Evolutionary conservation across 2,329 filamentous ascomycete species (phyloP).

Genomic region (Paraconiothyrium sp.): DNA sequence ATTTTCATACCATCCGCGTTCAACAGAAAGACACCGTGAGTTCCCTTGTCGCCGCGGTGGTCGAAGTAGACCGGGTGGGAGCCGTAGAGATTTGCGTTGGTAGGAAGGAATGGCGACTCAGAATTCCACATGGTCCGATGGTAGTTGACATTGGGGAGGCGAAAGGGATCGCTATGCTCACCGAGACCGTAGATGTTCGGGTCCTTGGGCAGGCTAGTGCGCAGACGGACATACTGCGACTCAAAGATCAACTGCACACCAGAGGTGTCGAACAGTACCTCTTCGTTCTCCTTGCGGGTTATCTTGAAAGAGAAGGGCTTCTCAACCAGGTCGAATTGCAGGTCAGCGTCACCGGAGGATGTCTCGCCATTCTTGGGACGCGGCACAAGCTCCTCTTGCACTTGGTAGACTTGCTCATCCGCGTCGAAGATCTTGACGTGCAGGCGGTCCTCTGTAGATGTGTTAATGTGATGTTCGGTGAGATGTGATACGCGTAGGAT

Average conservation of each 20-base stretch:
- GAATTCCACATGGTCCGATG: conserved; percentile 75
- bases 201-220: conserved; percentile 73
- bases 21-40: conserved; percentile 49
- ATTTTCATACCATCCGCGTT: conserved; percentile 70
- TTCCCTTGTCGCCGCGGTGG: conserved; percentile 64
- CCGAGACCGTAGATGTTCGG: conserved; percentile 82
- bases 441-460: conserved; percentile 67
- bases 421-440: conserved; percentile 79
- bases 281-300: conserved; percentile 64
- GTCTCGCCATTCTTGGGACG: conserved; percentile 60
- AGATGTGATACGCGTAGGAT: background rate
- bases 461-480: conserved; percentile 23
- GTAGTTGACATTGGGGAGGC: conserved; percentile 73
- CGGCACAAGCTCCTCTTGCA: conserved; percentile 74
- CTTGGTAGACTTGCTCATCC: conserved; percentile 75
- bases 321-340: conserved; percentile 64
- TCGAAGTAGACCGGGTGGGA: conserved; percentile 79
- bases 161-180: conserved; percentile 77
- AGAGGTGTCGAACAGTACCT: conserved; percentile 75
- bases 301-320: conserved; percentile 76
- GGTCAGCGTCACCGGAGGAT: conserved; percentile 51
- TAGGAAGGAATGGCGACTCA: conserved; percentile 70
- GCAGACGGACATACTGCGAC: conserved; percentile 77
- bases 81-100: conserved; percentile 74
- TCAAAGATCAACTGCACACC: conserved; percentile 76